Percentiles rank a stretch among this genome's conserved stretches.
Evolutionary conservation across 345 rosid genomes (phyloP).

Genomic region (Melastoma malabathricum): DNA sequence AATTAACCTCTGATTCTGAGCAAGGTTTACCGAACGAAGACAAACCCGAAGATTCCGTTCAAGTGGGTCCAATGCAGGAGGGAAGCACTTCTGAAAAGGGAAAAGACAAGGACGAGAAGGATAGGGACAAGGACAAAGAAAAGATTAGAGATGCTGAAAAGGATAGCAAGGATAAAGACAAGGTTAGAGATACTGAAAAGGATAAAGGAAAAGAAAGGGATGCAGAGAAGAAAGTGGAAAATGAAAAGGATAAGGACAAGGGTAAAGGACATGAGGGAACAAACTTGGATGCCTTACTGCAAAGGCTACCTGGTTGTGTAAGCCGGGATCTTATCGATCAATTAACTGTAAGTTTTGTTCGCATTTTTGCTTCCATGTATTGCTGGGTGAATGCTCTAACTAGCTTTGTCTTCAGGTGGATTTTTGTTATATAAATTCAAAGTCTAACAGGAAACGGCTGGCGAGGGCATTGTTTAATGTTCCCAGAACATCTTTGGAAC

Average conservation of each 20-base stretch:
- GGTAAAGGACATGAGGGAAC: conserved; percentile 80
- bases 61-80: conserved; percentile 43
- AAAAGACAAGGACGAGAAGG: conserved; percentile 74
- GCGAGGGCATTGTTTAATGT: conserved; percentile 91
- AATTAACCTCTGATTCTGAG: conserved; percentile 45
- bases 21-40: conserved; percentile 48
- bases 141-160: conserved; percentile 43
- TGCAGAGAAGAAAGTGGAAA: conserved; percentile 59
- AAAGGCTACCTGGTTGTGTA: conserved; percentile 90
- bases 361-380: not conserved
- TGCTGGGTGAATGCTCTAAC: conserved; percentile 2
- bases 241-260: conserved; percentile 80
- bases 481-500: conserved; percentile 93
- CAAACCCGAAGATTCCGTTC: conserved; percentile 41
- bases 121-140: conserved; percentile 39
- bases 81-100: conserved; percentile 49
- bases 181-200: conserved; percentile 19
- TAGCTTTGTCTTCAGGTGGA: conserved; percentile 54
- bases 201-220: conserved; percentile 77
- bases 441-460: conserved; percentile 87
- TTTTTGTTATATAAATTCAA: conserved; percentile 90
- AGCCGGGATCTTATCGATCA: conserved; percentile 99
- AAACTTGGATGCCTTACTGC: conserved; percentile 82
- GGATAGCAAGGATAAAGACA: conserved; percentile 29
- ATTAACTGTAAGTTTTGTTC: conserved; percentile 44